These are phyloP conservation scores for Laburnicola sp. DNA, from an alignment of 2,329 filamentous ascomycete species.

Conservation along the genomic window DNA sequence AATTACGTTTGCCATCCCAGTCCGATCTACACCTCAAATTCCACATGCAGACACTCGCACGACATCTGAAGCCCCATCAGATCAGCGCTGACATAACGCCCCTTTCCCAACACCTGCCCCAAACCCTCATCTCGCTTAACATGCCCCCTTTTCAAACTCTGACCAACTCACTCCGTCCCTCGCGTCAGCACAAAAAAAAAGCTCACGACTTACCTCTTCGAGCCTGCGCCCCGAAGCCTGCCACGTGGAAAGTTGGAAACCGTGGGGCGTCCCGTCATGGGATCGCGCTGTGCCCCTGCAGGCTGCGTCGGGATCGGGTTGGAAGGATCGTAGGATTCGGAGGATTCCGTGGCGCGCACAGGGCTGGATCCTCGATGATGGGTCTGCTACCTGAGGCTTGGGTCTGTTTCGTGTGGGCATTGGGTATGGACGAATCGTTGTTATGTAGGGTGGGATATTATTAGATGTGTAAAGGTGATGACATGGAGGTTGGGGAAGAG, in stretches of 20 bases:
- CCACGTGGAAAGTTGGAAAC: not conserved
- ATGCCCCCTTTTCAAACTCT: not conserved
- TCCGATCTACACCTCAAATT: not conserved
- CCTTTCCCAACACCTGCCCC: not conserved
- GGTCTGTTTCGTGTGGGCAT: not conserved
- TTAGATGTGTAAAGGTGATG: not conserved
- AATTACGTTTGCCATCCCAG: no score
- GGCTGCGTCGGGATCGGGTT: not conserved
- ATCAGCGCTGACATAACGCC: not conserved
- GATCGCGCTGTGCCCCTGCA: not conserved
- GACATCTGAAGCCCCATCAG: not conserved
- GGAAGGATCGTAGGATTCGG: slow-evolving; percentile 6
- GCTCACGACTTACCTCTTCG: not conserved
- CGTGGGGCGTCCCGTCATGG: not conserved
- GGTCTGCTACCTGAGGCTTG: not conserved
- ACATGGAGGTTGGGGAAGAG: not conserved
- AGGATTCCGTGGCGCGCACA: not conserved
- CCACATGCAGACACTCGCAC: not conserved
- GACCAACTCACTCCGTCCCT: not conserved
- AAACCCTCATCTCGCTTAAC: not conserved
- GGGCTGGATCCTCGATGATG: not conserved
- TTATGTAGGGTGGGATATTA: not conserved
- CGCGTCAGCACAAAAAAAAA: not conserved
- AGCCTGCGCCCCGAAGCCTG: not conserved
- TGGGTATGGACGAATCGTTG: not conserved